Base-by-base conservation (phyloP, 306 rosid species). In the Lablab purpureus region DNA sequence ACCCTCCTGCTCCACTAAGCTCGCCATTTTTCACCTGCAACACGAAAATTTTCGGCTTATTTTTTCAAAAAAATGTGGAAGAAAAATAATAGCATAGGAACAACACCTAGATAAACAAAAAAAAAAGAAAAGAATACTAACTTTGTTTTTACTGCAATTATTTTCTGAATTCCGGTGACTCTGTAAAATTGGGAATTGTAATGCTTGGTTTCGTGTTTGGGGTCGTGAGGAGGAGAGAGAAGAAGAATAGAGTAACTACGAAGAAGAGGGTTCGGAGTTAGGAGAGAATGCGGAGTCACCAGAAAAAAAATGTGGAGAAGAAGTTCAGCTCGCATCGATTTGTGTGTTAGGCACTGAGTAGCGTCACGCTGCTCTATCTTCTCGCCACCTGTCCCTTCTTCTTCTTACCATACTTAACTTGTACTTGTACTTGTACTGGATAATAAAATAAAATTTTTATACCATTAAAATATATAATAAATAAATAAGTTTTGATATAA, bases 11-110 rank as follows among this genome's bases (percentile, higher is more conserved):
- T 90, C 92, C 80, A 87, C 92, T 85, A 94, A 82, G 77, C 81
- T 90, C 86, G 92, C 89, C 99, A 95, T 90, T 82, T 73, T 30
- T 80, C 84, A 86, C 94, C 98, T 92, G 67, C 79, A 43, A 78
- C n/a, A n/a, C n/a, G n/a, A n/a, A 36, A 34, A 68, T 36, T 13
- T 68, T 58, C 66, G n/a, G 5, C 22, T 11, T 47, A 27, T 50
- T 7, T 68, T 10, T 30, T 21, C 11, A 15, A 17, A 63, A 34
- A 64, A 17, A 34, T 34, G 2, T 1, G 25, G 10, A 13, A 34
- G n/a, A 10, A 36, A 36, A 34, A 64, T 36, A 23, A 36, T 34
- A 18, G 10, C 2, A 64, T 8, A 1, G 4, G 70, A n/a, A n/a
- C n/a, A n/a, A n/a, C n/a, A 64, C 19, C 9, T 1, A 36, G 49